Conservation (phyloP, 139 green algal species). For the Pleodorina starrii region DNA sequence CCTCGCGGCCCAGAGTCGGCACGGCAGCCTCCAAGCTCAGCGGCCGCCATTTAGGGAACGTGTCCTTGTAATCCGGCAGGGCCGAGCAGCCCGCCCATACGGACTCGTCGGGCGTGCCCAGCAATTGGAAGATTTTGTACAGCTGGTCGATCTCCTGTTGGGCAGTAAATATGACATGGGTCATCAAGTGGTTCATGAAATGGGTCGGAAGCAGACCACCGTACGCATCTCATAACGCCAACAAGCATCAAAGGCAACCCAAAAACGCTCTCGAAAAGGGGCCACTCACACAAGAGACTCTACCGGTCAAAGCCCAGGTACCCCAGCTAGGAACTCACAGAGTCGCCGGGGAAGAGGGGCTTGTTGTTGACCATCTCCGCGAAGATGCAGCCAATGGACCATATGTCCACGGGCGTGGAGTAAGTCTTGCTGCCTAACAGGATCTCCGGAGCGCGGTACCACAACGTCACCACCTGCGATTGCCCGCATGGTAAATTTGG, state of each 20-base stretch:
- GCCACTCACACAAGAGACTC: too few relatives aligned
- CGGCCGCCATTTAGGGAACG: conserved; percentile 77
- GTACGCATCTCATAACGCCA: too few relatives aligned
- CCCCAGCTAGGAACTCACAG: too few relatives aligned
- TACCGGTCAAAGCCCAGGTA: too few relatives aligned
- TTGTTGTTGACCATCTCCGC: conserved; percentile 93
- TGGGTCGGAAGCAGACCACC: too few relatives aligned
- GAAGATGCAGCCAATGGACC: conserved; percentile 98
- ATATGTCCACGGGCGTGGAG: conserved; percentile 97
- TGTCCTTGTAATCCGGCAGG: conserved; percentile 88
- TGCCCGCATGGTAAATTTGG: too few relatives aligned
- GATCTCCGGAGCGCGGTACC: conserved; percentile 97
- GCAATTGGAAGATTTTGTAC: conserved; percentile 91
- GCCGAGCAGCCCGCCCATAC: conserved; percentile 73
- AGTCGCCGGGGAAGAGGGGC: conserved; percentile 86
- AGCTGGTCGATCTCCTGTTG: conserved; percentile 92
- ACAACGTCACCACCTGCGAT: conserved; percentile 94
- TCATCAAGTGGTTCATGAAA: too few relatives aligned
- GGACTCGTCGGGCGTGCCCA: conserved; percentile 90
- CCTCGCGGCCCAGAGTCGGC: conserved; percentile 74
- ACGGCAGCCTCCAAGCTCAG: conserved; percentile 67
- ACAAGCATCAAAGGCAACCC: too few relatives aligned
- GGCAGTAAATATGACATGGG: too few relatives aligned
- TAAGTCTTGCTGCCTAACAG: conserved; percentile 96
- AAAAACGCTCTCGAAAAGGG: too few relatives aligned